phyloP scores from a whole-genome alignment of 768 basidiomycete genomes.

The Holtermannia corniformis region DNA sequence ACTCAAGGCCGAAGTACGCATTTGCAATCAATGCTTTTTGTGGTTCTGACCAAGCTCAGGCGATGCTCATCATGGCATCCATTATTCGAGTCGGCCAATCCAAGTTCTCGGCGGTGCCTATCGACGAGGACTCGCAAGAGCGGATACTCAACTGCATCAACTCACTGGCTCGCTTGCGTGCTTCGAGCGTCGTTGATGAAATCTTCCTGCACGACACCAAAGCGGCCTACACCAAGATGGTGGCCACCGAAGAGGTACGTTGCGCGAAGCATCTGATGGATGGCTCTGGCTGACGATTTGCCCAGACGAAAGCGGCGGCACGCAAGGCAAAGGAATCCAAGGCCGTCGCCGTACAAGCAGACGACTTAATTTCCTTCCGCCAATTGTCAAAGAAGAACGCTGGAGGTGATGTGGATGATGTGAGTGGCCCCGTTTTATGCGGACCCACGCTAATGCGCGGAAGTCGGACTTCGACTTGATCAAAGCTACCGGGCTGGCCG shows the following conservation, averaged over 20 bases:
- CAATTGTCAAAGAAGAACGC: slow-evolving; percentile 89
- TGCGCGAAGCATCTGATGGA: background rate
- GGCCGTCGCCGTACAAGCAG: slow-evolving; percentile 70
- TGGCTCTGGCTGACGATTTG: slow-evolving; percentile 10
- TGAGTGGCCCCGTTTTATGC: slow-evolving; percentile 29
- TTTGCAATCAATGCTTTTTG: background rate
- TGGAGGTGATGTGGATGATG: slow-evolving; percentile 56
- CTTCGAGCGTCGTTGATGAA: slow-evolving; percentile 53
- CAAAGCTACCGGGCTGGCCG: slow-evolving; percentile 74
- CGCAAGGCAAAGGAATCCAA: slow-evolving; percentile 75
- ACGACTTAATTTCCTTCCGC: slow-evolving; percentile 82
- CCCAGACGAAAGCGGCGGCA: slow-evolving; percentile 76
- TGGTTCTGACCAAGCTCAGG: slow-evolving; percentile 45
- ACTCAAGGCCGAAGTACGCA: slow-evolving; percentile 70
- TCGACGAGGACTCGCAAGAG: slow-evolving; percentile 96
- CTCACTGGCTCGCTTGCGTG: slow-evolving; percentile 70
- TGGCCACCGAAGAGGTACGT: slow-evolving; percentile 79
- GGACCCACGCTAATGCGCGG: slow-evolving; percentile 45
- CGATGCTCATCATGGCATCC: slow-evolving; percentile 97
- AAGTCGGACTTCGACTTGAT: slow-evolving; percentile 84
- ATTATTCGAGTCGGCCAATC: slow-evolving; percentile 95
- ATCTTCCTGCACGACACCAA: slow-evolving; percentile 63
- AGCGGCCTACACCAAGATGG: slow-evolving; percentile 86
- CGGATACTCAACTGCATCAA: slow-evolving; percentile 93
- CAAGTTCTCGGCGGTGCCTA: slow-evolving; percentile 84